Evolutionary conservation across 257 asterid species (phyloP).

Genomic region (Penstemon barbatus): DNA sequence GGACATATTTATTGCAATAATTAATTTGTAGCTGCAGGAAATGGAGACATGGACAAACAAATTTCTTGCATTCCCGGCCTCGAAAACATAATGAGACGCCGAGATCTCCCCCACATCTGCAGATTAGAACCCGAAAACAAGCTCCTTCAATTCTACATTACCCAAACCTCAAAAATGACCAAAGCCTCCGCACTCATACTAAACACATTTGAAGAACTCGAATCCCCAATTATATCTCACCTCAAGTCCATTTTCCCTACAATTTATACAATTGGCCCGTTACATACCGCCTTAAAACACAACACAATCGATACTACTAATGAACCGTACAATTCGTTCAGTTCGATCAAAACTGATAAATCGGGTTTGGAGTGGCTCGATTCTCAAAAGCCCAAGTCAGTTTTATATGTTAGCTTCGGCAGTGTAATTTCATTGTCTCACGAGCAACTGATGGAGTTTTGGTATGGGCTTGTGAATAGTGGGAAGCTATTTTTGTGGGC

Average conservation of each 20-base stretch:
- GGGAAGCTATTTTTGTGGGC: constrained; percentile 40
- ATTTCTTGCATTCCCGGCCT: constrained; percentile 37
- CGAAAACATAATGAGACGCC: constrained; percentile 34
- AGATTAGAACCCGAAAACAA: constrained; percentile 21
- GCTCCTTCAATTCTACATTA: constrained; percentile 31
- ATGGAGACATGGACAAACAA: constrained; percentile 34
- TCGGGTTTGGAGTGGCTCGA: constrained; percentile 44
- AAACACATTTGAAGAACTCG: constrained; percentile 45
- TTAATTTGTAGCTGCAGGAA: constrained; percentile 32
- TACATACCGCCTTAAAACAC: constrained; percentile 25
- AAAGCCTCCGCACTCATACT: constrained; percentile 45
- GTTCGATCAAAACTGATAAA: constrained; percentile 27
- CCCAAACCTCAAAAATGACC: constrained; percentile 33
- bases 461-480: constrained; percentile 39
- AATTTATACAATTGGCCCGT: constrained; percentile 44
- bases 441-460: constrained; percentile 36
- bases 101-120: constrained; percentile 46
- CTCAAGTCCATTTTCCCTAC: constrained; percentile 42
- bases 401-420: constrained; percentile 45
- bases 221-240: constrained; percentile 32
- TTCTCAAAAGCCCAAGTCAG: constrained; percentile 37
- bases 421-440: constrained; percentile 25
- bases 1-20: neutral
- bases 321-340: constrained; percentile 23
- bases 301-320: neutral